Evolutionary conservation across 441 rosid species (phyloP), one percentile per base, ranked within the genome.

Genomic region (Rhodomyrtus psidioides): DNA sequence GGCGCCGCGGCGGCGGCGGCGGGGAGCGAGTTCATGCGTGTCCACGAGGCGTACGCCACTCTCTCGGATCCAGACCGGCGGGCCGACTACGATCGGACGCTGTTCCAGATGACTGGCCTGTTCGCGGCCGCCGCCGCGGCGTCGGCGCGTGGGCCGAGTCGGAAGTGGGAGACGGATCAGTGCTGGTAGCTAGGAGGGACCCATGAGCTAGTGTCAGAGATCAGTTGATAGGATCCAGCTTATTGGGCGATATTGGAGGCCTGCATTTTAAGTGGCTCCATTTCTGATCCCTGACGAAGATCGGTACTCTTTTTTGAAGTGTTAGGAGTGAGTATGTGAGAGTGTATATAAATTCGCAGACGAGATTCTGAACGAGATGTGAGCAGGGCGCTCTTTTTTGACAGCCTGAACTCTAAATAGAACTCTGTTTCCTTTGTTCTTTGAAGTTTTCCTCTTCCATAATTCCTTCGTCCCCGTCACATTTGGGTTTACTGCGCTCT

Each of bases 1-100:
- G 49, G 49, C 1, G 49, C 49, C 26, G 79, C n/a, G 49, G 53
- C 39, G 83, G 84, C 85, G 59, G 53, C 39, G 83, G 84, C 85
- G 65, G 89, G 87, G 3, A 30, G 83, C 15, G 93, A 91, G 85
- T 94, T 93, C 88, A 96, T 93, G 92, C 95, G 89, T 84, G 92
- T 96, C 87, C 99, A 95, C 76, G 94, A 94, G 27, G 99, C 99
- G 2, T 97, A 97, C 62, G 89, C 92, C 86, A 97, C 99, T 53
- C 93, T 97, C 9, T 97, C 96, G 24, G 99, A 97, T 89, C 98
- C 99, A 24, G 92, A 91, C 81, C 94, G 94, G 89, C 94, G 99
- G 53, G 94, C 94, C 62, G 95, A 93, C 49, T 96, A 97, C 59
- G 98, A 97, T 65, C 27, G 58, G 85, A n/a, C 76, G 55, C 70